Evolutionary conservation across 495 filamentous ascomycete genomes (phyloP).

Genomic region (Patellaria atrata): DNA sequence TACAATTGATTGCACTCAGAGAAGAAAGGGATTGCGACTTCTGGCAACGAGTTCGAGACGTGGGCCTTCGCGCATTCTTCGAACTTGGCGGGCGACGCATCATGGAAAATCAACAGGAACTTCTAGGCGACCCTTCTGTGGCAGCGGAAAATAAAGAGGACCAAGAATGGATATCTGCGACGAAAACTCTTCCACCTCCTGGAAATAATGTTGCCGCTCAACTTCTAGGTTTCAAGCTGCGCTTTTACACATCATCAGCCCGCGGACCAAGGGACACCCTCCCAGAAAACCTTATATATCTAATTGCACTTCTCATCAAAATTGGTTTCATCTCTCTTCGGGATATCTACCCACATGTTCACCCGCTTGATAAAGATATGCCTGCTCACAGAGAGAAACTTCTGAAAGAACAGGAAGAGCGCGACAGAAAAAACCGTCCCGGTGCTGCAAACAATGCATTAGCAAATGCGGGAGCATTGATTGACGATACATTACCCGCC

Average conservation of each 20-base stretch:
- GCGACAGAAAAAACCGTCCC: constrained; percentile 48
- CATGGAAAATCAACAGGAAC: too few species aligned
- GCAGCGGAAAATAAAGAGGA: constrained; percentile 13
- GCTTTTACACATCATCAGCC: constrained; percentile 69
- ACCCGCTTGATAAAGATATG: constrained; percentile 76
- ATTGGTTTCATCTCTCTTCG: constrained; percentile 92
- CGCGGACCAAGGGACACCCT: constrained; percentile 53
- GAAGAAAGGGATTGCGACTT: constrained; percentile 57
- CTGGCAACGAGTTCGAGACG: constrained; percentile 53
- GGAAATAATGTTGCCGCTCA: constrained; percentile 89
- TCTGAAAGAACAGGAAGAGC: constrained; percentile 65
- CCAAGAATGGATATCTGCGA: constrained; percentile 56
- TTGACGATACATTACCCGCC: constrained; percentile 60
- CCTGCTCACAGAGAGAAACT: constrained; percentile 47
- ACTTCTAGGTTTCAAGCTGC: constrained; percentile 91
- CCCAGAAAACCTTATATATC: constrained; percentile 80
- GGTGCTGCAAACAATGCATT: constrained; percentile 71
- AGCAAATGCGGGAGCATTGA: constrained; percentile 71
- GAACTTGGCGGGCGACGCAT: constrained; percentile 37
- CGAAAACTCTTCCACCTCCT: constrained; percentile 62
- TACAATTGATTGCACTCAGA: constrained; percentile 33
- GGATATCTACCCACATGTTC: constrained; percentile 86
- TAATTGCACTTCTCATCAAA: constrained; percentile 86
- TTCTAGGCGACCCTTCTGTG: too few species aligned
- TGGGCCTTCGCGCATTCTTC: constrained; percentile 75